phyloP scores from a whole-genome alignment of 805 yeast species.

The Diddensiella caesifluorescens region DNA sequence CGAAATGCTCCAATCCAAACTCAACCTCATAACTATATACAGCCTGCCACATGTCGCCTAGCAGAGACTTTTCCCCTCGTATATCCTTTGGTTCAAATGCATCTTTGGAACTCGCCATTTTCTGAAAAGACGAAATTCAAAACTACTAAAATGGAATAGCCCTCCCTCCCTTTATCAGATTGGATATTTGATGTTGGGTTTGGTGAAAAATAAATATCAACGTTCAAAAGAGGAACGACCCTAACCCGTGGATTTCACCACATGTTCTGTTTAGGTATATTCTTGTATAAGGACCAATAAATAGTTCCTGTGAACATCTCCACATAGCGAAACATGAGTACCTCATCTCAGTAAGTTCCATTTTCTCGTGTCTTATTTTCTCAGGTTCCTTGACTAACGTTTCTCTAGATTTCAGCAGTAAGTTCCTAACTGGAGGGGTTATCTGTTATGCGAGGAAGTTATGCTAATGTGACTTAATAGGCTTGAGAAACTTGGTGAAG shows the following conservation, averaged over 20 bases:
- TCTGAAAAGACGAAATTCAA: too few relatives aligned
- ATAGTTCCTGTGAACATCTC: not conserved
- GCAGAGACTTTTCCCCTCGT: slow-evolving; percentile 36
- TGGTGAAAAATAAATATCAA: too few relatives aligned
- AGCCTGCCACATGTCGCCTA: slow-evolving; percentile 63
- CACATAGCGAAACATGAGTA: slow-evolving; percentile 14
- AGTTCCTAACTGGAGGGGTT: slow-evolving; percentile 2
- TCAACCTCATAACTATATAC: slow-evolving; percentile 41
- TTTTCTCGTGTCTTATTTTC: not conserved
- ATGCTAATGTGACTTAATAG: not conserved
- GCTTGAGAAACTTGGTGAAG: slow-evolving; percentile 86
- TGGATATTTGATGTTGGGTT: too few relatives aligned
- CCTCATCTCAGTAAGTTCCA: slow-evolving; percentile 34
- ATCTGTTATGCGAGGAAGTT: not conserved
- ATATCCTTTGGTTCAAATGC: slow-evolving; percentile 32
- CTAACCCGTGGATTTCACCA: too few relatives aligned
- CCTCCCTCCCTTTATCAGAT: too few relatives aligned
- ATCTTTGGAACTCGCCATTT: too few relatives aligned
- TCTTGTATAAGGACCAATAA: too few relatives aligned
- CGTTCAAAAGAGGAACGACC: too few relatives aligned
- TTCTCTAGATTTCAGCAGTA: slow-evolving; percentile 24
- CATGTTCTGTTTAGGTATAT: too few relatives aligned
- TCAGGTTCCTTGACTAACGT: slow-evolving; percentile 2
- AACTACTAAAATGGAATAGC: too few relatives aligned
- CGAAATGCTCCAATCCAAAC: slow-evolving; percentile 54